Conservation (phyloP, 805 yeast genomes). For the Candida odintsovae region DNA sequence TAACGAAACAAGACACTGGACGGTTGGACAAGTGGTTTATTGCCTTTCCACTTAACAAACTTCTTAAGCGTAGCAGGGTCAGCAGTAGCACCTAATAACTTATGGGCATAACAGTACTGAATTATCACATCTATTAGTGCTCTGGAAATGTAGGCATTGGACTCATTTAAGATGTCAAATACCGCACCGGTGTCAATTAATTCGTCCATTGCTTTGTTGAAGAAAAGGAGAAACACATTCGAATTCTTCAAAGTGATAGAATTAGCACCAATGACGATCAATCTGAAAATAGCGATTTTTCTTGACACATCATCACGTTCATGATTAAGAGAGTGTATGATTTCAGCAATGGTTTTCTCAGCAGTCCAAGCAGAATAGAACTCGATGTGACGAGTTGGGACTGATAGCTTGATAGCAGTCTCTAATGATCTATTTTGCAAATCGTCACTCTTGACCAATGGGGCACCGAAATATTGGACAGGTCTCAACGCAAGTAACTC, state of each 20-base stretch:
- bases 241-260: slow-evolving; percentile 27
- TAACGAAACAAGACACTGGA: slow-evolving; percentile 28
- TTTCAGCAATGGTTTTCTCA: slow-evolving; percentile 20
- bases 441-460: slow-evolving; percentile 4
- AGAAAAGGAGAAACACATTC: slow-evolving; percentile 31
- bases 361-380: slow-evolving; percentile 24
- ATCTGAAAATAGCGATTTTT: slow-evolving; percentile 24
- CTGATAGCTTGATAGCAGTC: slow-evolving; percentile 8
- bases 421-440: neutral
- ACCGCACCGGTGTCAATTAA: slow-evolving; percentile 35
- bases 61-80: slow-evolving; percentile 15
- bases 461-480: slow-evolving; percentile 12
- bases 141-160: slow-evolving; percentile 21
- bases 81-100: slow-evolving; percentile 27
- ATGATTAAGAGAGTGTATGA: slow-evolving; percentile 8
- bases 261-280: slow-evolving; percentile 31
- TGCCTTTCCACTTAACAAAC: slow-evolving; percentile 29
- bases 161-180: slow-evolving; percentile 24
- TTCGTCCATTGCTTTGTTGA: slow-evolving; percentile 33
- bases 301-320: slow-evolving; percentile 22
- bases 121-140: slow-evolving; percentile 36
- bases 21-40: slow-evolving; percentile 27
- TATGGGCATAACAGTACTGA: slow-evolving; percentile 41
- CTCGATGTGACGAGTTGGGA: slow-evolving; percentile 6
- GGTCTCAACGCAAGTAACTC: slow-evolving; percentile 16